phyloP scores from a whole-genome alignment of 768 basidiomycete genomes.

The Clitopilus hobsonii region DNA sequence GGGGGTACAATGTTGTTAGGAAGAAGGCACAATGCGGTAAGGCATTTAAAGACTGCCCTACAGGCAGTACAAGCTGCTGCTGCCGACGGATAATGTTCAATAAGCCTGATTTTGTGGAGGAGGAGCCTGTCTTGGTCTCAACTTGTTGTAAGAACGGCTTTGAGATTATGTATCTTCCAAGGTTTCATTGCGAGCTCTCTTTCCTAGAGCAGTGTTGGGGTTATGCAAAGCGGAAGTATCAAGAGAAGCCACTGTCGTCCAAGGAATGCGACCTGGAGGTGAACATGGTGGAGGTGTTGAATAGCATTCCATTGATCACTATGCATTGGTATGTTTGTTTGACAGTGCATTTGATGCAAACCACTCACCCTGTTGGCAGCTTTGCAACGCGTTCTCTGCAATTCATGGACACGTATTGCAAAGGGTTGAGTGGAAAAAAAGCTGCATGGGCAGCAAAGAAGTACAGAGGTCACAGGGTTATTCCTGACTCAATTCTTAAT shows the following conservation, averaged over 20 bases:
- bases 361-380: not conserved
- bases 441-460: constrained; percentile 17
- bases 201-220: constrained; percentile 28
- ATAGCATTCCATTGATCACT: constrained; percentile 14
- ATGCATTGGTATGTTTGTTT: constrained; percentile 15
- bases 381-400: constrained; percentile 9
- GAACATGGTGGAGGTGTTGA: constrained; percentile 20
- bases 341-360: not conserved
- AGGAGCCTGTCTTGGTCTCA: constrained; percentile 8
- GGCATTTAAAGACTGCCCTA: not conserved
- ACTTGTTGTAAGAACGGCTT: constrained; percentile 4
- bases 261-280: constrained; percentile 21
- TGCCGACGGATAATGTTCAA: constrained; percentile 19
- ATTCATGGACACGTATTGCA: constrained; percentile 19
- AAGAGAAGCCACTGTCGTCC: constrained; percentile 12
- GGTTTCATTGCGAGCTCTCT: constrained; percentile 25
- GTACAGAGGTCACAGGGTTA: constrained; percentile 15
- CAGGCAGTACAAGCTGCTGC: constrained; percentile 20
- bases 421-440: constrained; percentile 14
- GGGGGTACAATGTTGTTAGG: not conserved
- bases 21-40: not conserved
- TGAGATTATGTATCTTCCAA: constrained; percentile 18
- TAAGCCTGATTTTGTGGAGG: constrained; percentile 25
- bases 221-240: constrained; percentile 21
- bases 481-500: constrained; percentile 7